Evolutionary conservation across 2,329 filamentous ascomycete species (phyloP).

Genomic region (Dactylellina sp.): DNA sequence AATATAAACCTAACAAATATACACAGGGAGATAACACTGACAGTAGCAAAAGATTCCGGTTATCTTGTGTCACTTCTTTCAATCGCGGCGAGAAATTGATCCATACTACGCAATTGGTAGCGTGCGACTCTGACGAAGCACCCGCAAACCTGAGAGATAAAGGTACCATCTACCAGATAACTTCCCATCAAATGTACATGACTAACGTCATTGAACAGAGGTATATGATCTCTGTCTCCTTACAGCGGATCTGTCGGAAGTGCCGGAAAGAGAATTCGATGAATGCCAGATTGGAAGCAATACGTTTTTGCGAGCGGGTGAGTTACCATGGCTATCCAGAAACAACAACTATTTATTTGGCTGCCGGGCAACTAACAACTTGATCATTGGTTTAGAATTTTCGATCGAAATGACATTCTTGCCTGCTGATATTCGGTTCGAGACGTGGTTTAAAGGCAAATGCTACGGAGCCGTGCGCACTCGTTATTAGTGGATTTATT

Average conservation of each 20-base stretch:
- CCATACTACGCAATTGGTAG: slow-evolving; percentile 50
- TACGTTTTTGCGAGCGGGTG: slow-evolving; percentile 53
- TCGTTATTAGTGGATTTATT: slow-evolving; percentile 35
- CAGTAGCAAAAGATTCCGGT: slow-evolving; percentile 49
- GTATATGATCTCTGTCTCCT: slow-evolving; percentile 55
- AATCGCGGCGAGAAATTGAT: slow-evolving; percentile 54
- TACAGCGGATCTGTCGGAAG: slow-evolving; percentile 53
- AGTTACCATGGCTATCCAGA: neutral
- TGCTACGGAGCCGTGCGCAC: slow-evolving; percentile 55
- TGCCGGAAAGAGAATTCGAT: slow-evolving; percentile 53
- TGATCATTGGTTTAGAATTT: slow-evolving; percentile 29
- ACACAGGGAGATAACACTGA: slow-evolving; percentile 49
- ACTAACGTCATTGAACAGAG: slow-evolving; percentile 37
- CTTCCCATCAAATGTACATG: neutral
- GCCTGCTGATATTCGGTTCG: slow-evolving; percentile 51
- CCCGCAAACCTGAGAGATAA: slow-evolving; percentile 50
- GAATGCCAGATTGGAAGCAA: slow-evolving; percentile 56
- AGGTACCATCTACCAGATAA: slow-evolving; percentile 10
- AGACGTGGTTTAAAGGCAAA: slow-evolving; percentile 57
- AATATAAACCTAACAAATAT: neutral
- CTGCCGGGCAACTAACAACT: neutral
- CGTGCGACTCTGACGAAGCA: slow-evolving; percentile 52
- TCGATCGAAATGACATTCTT: slow-evolving; percentile 56
- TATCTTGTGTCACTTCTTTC: slow-evolving; percentile 55
- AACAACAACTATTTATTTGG: neutral